Base-by-base conservation (phyloP, 2,329 filamentous ascomycete genomes). In the Lizonia empirigonia region DNA sequence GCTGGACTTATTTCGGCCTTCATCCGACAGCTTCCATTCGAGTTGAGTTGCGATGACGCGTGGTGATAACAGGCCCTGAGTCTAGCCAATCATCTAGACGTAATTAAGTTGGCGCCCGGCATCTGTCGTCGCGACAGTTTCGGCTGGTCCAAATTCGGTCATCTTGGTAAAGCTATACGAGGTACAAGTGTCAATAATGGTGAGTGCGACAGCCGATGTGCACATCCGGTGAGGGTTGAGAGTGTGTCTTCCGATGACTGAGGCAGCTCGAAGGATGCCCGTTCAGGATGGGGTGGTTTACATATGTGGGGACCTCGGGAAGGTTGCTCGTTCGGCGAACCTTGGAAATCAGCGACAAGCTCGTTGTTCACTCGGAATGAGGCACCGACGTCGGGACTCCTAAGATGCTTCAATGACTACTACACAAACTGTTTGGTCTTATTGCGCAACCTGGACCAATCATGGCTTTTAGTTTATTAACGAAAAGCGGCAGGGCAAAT, bases 141-240 rank as follows among this genome's bases (percentile, higher is more conserved):
- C 38, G 33, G 37, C 15, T 32, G 44, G 42, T 36, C 35, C 16
- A 38, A 33, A 18, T 44, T 45, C 38, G 22, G 38, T 9, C 15
- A 19, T 13, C 7, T 27, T 53, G 12, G 19, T n/a, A 20, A 10
- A 18, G 6, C 7, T 19, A 4, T 24, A 20, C 24, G 37, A 44
- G 24, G 5, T 24, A 30, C 10, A 22, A 13, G 7, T 24, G 33
- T n/a, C 15, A 24, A 12, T 26, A n/a, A n/a, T n/a, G n/a, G n/a
- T n/a, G 13, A 40, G 53, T 55, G 53, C 53, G 41, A 22, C 53
- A 60, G 52, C 58, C 55, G 58, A 60, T 49, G 32, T 34, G 16
- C 37, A 22, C 27, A 52, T 38, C 49, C 49, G 49, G 36, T n/a
- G 27, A 41, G n/a, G 20, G 35, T 34, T n/a, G 16, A 12, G 37